phyloP scores from a whole-genome alignment of 1,139 yeast species.

The Geotrichum bryndzae region DNA sequence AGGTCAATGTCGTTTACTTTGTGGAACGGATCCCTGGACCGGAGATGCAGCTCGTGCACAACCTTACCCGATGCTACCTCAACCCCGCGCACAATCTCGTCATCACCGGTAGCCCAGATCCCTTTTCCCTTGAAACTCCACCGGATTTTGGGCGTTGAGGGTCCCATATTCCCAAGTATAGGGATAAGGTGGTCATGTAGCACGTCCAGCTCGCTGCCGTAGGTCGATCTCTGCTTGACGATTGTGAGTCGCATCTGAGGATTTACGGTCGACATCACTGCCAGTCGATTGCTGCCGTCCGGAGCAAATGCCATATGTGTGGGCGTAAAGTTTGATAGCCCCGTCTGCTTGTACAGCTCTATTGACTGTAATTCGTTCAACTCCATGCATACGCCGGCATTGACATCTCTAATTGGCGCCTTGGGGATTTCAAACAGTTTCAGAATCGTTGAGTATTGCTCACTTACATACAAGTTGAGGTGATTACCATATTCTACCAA shows the following conservation, averaged over 20 bases:
- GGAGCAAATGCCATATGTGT: slow-evolving; percentile 9
- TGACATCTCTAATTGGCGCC: not conserved
- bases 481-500: slow-evolving; percentile 1
- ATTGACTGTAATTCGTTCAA: slow-evolving; percentile 5
- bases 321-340: slow-evolving; percentile 15
- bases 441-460: slow-evolving; percentile 16
- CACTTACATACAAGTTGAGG: slow-evolving; percentile 9
- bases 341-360: slow-evolving; percentile 12
- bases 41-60: slow-evolving; percentile 19
- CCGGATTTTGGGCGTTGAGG: slow-evolving; percentile 7
- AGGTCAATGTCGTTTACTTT: slow-evolving; percentile 12
- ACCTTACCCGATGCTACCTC: slow-evolving; percentile 24
- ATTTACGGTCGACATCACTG: slow-evolving; percentile 14
- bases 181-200: slow-evolving; percentile 15
- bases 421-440: not conserved
- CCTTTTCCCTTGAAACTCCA: slow-evolving; percentile 36
- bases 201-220: slow-evolving; percentile 1
- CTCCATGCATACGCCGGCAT: not conserved
- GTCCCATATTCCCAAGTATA: not conserved
- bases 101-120: slow-evolving; percentile 64
- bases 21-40: slow-evolving; percentile 1
- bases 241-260: slow-evolving; percentile 15
- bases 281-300: slow-evolving; percentile 7
- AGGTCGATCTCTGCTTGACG: not conserved
- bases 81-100: slow-evolving; percentile 52